Conservation (phyloP, 805 yeast species). For the Groenewaldozyma salmanticensis region DNA sequence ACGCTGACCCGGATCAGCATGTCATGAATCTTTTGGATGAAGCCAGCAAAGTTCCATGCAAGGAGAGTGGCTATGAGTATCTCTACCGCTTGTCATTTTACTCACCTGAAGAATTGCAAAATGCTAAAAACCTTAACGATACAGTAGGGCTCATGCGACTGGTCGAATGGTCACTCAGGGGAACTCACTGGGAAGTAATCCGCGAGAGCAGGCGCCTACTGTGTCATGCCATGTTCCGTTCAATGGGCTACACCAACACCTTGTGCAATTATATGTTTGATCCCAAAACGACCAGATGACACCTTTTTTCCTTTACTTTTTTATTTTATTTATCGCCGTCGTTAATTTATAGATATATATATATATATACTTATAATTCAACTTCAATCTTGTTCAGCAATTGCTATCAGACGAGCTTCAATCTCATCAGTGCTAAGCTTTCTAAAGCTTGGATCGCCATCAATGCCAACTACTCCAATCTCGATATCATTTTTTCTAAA, state of each 20-base stretch:
- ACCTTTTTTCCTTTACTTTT: too few species aligned
- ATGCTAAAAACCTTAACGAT: constrained; percentile 36
- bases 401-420: constrained; percentile 85
- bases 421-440: constrained; percentile 75
- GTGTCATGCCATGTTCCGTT: constrained; percentile 16
- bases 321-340: constrained; percentile 1
- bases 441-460: constrained; percentile 44
- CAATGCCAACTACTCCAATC: constrained; percentile 74
- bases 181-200: constrained; percentile 23
- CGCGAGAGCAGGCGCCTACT: constrained; percentile 17
- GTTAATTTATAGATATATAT: background rate
- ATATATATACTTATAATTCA: background rate
- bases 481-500: constrained; percentile 90
- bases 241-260: constrained; percentile 13
- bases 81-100: constrained; percentile 35
- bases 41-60: constrained; percentile 7
- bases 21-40: constrained; percentile 4
- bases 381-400: constrained; percentile 88
- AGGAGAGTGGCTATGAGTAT: constrained; percentile 43
- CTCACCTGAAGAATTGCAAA: constrained; percentile 23
- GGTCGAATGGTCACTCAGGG: constrained; percentile 14
- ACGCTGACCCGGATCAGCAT: constrained; percentile 8
- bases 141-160: constrained; percentile 44
- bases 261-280: constrained; percentile 17
- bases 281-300: constrained; percentile 6